Evolutionary conservation across 495 filamentous ascomycete species (phyloP).

Genomic region (Viridothelium virens): DNA sequence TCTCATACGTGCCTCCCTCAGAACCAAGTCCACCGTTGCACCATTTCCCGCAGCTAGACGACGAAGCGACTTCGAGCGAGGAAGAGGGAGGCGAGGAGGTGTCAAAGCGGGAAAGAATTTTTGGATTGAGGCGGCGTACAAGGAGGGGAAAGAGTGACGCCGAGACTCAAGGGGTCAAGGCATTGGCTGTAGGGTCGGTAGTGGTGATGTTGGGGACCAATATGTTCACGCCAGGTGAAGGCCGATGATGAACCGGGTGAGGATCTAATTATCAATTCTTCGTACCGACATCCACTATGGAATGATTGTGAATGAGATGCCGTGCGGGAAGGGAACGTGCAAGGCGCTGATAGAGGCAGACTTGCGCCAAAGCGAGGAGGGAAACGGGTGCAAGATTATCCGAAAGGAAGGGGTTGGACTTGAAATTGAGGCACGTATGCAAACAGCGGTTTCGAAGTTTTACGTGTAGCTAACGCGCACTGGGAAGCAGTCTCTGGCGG

Average conservation of each 20-base stretch:
- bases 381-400: too few species aligned
- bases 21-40: not conserved
- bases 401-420: too few species aligned
- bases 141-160: not conserved
- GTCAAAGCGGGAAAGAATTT: not conserved
- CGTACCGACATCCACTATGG: not conserved
- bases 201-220: not conserved
- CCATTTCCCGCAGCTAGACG: not conserved
- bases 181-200: not conserved
- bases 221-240: not conserved
- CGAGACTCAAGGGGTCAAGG: not conserved
- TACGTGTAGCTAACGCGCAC: too few species aligned
- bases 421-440: too few species aligned
- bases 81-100: not conserved
- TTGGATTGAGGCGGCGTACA: not conserved
- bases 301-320: not conserved
- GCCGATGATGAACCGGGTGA: not conserved
- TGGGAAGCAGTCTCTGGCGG: too few species aligned
- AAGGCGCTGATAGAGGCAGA: too few species aligned
- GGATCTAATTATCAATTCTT: not conserved
- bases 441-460: too few species aligned
- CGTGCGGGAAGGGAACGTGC: too few species aligned
- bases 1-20: not conserved
- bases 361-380: too few species aligned
- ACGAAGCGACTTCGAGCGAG: not conserved